Percentiles rank a stretch among this genome's conserved stretches.
These are phyloP conservation scores for Anisodus acutangulus DNA, from an alignment of 257 asterid species.

Conservation along the genomic window DNA sequence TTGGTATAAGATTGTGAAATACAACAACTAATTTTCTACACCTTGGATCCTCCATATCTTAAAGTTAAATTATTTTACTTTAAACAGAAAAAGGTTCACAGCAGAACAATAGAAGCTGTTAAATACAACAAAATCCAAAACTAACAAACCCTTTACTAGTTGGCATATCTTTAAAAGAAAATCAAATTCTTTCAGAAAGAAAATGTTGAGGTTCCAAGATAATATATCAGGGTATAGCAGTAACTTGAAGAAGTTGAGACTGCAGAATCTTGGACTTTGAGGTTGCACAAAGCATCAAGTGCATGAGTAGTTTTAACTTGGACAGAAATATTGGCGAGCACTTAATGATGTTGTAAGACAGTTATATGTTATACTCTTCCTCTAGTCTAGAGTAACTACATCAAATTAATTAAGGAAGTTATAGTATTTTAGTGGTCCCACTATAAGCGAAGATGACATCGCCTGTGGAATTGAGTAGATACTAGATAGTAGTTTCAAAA, in stretches of 20 bases:
- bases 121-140: slow-evolving; percentile 19
- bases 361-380: slow-evolving; percentile 9
- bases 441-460: background rate
- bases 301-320: background rate
- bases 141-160: background rate
- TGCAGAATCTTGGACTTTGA: background rate
- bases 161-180: background rate
- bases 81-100: background rate
- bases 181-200: background rate
- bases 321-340: background rate
- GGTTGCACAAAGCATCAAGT: background rate
- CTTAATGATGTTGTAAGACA: background rate
- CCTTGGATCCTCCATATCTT: background rate
- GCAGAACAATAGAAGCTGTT: background rate
- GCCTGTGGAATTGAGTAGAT: background rate
- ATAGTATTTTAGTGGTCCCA: background rate
- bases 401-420: slow-evolving; percentile 15
- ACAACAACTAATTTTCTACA: background rate
- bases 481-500: background rate
- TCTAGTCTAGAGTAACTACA: background rate
- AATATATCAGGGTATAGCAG: slow-evolving; percentile 8
- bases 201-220: background rate
- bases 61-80: background rate
- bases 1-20: background rate
- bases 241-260: background rate